Evolutionary conservation across 257 asterid species (phyloP), one percentile per base, ranked within the genome.

Genomic region (Penstemon newberryi): DNA sequence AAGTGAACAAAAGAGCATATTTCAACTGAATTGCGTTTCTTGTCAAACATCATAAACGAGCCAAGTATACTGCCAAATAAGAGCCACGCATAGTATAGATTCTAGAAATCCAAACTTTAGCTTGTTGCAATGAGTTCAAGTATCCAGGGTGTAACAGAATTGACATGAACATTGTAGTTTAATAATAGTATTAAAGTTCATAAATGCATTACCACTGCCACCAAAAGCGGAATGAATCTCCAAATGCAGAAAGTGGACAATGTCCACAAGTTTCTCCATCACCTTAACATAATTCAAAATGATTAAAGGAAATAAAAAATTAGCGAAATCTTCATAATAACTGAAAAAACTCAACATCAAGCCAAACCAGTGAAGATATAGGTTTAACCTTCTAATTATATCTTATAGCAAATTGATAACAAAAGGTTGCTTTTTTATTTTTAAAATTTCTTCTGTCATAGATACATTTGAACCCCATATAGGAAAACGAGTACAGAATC

Each of bases 241-340:
- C 80, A 86, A 73, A 84, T 86, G 91, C 62, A 93, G 77, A 77
- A 64, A 86, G 82, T 90, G 96, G 67, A 90, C 97, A 61, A 93
- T 83, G 77, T 93, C 95, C 61, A 84, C 97, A 65, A 93, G 92
- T 84, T 88, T 93, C 85, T 85, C 97, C 94, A 86, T 90, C 77
- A 93, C 96, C 98, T 90, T 56, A 15, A 78, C 72, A 77, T 67
- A 69, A 50, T 50, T 57, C 45, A 70, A 66, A 53, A 78, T 45
- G 37, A 25, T 25, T 25, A 25, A 25, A 25, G 33, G 33, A 25
- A 25, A 63, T 13, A 52, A 0, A 69, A 39, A 45, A 72, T 73
- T 38, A 73, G 36, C 9, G 60, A 37, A 59, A 52, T 13, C 50
- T 5, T 8, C 10, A 40, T 60, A 41, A 62, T 56, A 59, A 46